These are phyloP conservation scores for Millerozyma acaciae DNA, from an alignment of 805 yeast genomes.

Conservation along the genomic window DNA sequence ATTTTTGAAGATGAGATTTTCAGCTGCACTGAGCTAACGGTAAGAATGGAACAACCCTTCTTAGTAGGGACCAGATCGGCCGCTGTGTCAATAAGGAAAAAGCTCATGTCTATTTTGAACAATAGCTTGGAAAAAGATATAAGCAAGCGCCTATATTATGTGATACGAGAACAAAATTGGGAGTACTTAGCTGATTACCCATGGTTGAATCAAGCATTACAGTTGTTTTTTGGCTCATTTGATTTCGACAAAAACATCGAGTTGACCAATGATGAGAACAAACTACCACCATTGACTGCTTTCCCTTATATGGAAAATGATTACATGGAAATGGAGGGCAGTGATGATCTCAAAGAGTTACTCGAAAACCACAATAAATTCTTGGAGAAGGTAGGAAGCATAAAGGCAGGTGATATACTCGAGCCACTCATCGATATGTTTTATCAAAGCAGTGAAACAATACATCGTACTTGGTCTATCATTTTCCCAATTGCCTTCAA, in stretches of 20 bases:
- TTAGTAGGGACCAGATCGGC: constrained; percentile 86
- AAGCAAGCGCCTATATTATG: constrained; percentile 75
- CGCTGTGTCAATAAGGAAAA: constrained; percentile 68
- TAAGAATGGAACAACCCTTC: constrained; percentile 94
- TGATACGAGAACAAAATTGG: constrained; percentile 96
- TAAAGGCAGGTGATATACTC: constrained; percentile 57
- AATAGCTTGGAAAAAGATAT: constrained; percentile 75
- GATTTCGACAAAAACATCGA: constrained; percentile 46
- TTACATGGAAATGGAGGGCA: constrained; percentile 26
- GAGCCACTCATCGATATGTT: constrained; percentile 76
- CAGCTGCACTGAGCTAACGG: constrained; percentile 82
- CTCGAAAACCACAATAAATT: constrained; percentile 27
- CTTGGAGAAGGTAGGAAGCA: constrained; percentile 24
- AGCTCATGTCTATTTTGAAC: constrained; percentile 75
- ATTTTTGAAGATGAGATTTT: constrained; percentile 78
- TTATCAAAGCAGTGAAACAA: constrained; percentile 74
- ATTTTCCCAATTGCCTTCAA: constrained; percentile 78
- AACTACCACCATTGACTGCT: constrained; percentile 49
- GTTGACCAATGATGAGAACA: constrained; percentile 46
- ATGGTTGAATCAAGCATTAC: constrained; percentile 93
- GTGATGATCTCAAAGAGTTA: constrained; percentile 7
- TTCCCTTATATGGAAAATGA: constrained; percentile 30
- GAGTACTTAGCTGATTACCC: constrained; percentile 88
- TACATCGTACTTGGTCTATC: constrained; percentile 78
- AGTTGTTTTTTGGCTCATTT: constrained; percentile 76